Base-by-base conservation (phyloP, 306 rosid genomes). In the Cicer cuneatum region DNA sequence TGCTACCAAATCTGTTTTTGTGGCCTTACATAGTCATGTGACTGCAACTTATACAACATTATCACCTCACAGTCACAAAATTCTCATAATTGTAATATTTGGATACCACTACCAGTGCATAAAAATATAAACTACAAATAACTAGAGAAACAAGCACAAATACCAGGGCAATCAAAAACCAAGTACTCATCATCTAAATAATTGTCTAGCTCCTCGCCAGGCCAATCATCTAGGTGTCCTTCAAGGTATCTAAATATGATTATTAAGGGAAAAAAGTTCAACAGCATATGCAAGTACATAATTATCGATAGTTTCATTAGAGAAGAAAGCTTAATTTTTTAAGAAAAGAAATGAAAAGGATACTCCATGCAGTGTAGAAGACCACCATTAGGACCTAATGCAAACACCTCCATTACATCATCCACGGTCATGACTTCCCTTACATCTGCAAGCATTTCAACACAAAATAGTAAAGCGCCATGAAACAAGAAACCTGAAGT, bases 351-450 rank as follows among this genome's bases (percentile, higher is more conserved):
- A 42, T 67, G 59, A 13, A 64, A 93, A 88, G 98, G 96, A 91
- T 94, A 94, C 98, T 91, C 97, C 98, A 94, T 94, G 93, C 98
- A 93, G 85, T 90, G 91, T 39, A 93, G 45, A 77, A 93, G 97
- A 65, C 93, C 93, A 53, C 98, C 98, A 83, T 93, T 93, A 54
- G 98, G 98, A 75, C 98, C 98, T 70, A 93, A 73, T 29, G 93
- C 94, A 79, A 91, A 96, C 65, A 89, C 98, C 81, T 93, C 98
- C 98, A 91, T 93, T 47, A 91, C 97, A 87, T 94, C 97, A 42
- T 94, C 97, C 88, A 91, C 77, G 54, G 93, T 88, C 75, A 94
- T 83, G 42, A 94, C 95, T 75, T 94, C 95, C 86, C 97, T 86
- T 65, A 91, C 90, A 87, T 91, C 98, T 94, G 85, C 82, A 76